Conservation (phyloP, 2,329 filamentous ascomycete genomes). For the Pseudogymnoascus sp. region DNA sequence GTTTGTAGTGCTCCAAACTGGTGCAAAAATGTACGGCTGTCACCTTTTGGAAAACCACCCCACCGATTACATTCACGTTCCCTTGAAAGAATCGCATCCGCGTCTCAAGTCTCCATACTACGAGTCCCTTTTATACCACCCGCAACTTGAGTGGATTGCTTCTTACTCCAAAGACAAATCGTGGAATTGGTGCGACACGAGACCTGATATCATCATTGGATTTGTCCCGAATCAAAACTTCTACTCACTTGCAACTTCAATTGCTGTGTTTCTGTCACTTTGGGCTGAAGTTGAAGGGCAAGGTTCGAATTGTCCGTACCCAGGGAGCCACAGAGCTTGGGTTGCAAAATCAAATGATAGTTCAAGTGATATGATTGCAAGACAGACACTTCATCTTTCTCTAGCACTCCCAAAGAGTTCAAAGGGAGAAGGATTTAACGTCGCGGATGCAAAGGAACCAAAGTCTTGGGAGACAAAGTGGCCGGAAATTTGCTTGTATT, state of each 20-base stretch:
- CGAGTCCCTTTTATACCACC: slow-evolving; percentile 33
- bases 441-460: slow-evolving; percentile 31
- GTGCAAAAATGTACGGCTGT: slow-evolving; percentile 33
- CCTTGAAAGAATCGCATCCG: slow-evolving; percentile 27
- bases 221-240: slow-evolving; percentile 34
- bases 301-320: slow-evolving; percentile 32
- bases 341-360: slow-evolving; percentile 31
- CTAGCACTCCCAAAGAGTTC: slow-evolving; percentile 32
- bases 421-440: slow-evolving; percentile 33
- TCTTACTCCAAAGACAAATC: slow-evolving; percentile 29
- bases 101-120: slow-evolving; percentile 29
- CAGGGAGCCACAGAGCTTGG: slow-evolving; percentile 31
- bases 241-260: slow-evolving; percentile 30
- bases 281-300: slow-evolving; percentile 31
- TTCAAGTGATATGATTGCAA: slow-evolving; percentile 33
- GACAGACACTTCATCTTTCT: slow-evolving; percentile 34
- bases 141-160: slow-evolving; percentile 32
- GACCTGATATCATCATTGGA: slow-evolving; percentile 34
- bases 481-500: slow-evolving; percentile 37
- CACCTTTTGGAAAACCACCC: slow-evolving; percentile 33
- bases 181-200: slow-evolving; percentile 34
- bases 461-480: slow-evolving; percentile 35
- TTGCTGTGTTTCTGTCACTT: slow-evolving; percentile 32
- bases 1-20: slow-evolving; percentile 31
- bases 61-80: slow-evolving; percentile 28